phyloP scores from a whole-genome alignment of 1,284 basidiomycete genomes.

The Ustilago esculenta region DNA sequence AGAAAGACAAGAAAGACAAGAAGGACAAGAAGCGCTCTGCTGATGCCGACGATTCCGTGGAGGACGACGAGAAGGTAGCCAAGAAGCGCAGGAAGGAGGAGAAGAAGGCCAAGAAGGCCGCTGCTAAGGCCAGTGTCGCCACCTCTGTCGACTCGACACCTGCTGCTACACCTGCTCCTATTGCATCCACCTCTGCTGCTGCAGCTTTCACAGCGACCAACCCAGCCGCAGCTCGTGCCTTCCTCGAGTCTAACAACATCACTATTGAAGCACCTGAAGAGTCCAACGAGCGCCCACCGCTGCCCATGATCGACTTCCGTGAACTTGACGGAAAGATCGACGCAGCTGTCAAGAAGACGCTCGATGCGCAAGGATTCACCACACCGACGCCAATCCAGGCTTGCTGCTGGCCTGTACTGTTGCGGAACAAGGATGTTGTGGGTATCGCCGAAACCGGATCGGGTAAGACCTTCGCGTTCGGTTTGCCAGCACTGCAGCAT shows the following conservation, averaged over 20 bases:
- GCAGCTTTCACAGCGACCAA: constrained; percentile 61
- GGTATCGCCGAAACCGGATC: constrained; percentile 93
- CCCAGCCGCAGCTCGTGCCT: constrained; percentile 57
- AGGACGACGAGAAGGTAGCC: constrained; percentile 62
- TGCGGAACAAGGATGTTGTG: constrained; percentile 85
- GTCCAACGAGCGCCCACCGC: constrained; percentile 69
- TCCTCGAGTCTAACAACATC: constrained; percentile 62
- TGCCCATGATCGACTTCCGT: constrained; percentile 78
- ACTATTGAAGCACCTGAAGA: constrained; percentile 65
- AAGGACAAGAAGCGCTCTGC: constrained; percentile 57
- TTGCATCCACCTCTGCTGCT: constrained; percentile 35
- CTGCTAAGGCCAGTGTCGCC: constrained; percentile 36
- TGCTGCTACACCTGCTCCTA: constrained; percentile 41
- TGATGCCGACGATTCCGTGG: constrained; percentile 41
- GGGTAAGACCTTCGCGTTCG: constrained; percentile 97
- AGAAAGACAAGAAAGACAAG: constrained; percentile 67
- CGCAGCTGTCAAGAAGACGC: constrained; percentile 70
- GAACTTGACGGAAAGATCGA: constrained; percentile 76
- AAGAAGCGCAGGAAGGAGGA: constrained; percentile 67
- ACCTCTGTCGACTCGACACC: constrained; percentile 40
- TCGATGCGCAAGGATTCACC: constrained; percentile 78
- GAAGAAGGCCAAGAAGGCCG: constrained; percentile 46
- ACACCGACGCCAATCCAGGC: constrained; percentile 95
- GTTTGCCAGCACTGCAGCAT: constrained; percentile 83
- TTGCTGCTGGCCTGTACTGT: constrained; percentile 90